A percentile compares a stretch with the other conserved stretches of the same genome.
Conservation (phyloP, 1,284 basidiomycete genomes). For the Melanopsichium pennsylvanicum region DNA sequence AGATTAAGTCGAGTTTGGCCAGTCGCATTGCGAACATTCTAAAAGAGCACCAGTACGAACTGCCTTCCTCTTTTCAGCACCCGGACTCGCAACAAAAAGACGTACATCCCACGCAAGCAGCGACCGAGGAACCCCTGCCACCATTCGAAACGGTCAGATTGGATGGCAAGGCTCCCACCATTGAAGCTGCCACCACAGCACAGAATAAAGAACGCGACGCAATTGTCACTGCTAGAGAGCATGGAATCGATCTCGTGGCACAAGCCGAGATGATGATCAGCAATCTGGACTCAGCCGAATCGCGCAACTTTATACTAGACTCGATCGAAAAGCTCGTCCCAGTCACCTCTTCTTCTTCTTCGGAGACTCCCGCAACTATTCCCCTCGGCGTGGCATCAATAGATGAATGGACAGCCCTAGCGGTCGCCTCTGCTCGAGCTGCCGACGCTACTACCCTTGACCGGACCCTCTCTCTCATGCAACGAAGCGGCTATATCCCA, state of each 20-base stretch:
- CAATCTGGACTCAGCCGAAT: slow-evolving; percentile 18
- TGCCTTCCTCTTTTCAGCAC: slow-evolving; percentile 3
- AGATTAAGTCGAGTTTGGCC: slow-evolving; percentile 39
- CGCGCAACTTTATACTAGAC: slow-evolving; percentile 32
- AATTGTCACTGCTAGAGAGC: neutral
- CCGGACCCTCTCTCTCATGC: slow-evolving; percentile 37
- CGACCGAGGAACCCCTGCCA: neutral
- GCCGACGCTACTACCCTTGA: slow-evolving; percentile 20
- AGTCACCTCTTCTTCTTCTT: neutral
- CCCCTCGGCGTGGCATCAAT: slow-evolving; percentile 38
- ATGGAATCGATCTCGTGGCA: slow-evolving; percentile 3
- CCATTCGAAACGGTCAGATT: slow-evolving; percentile 12
- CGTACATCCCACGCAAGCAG: neutral
- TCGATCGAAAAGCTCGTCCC: slow-evolving; percentile 25
- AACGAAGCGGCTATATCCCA: slow-evolving; percentile 21
- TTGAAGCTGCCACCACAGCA: neutral
- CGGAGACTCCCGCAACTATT: neutral
- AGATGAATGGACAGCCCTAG: slow-evolving; percentile 54
- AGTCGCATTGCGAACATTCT: slow-evolving; percentile 31
- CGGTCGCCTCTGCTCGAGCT: slow-evolving; percentile 40
- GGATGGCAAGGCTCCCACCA: slow-evolving; percentile 5
- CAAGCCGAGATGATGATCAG: slow-evolving; percentile 31
- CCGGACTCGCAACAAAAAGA: neutral
- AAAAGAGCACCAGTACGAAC: slow-evolving; percentile 18
- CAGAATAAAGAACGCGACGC: neutral